Evolutionary conservation across 345 rosid species (phyloP).

Genomic region (Sonneratia caseolaris): DNA sequence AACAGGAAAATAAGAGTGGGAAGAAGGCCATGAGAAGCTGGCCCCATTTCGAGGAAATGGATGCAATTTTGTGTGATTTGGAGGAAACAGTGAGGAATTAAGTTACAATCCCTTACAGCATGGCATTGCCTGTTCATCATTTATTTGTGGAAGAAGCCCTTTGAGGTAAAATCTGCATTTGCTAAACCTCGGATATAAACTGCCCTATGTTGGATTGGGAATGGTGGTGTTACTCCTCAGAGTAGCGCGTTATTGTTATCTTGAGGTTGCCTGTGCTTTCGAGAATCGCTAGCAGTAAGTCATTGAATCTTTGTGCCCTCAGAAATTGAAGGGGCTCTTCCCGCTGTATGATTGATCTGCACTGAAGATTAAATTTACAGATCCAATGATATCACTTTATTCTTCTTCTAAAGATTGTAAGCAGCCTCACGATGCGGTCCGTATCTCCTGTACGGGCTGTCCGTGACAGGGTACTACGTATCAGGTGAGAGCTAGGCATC

Average conservation of each 20-base stretch:
- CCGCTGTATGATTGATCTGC: background rate
- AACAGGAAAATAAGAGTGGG: slow-evolving; percentile 56
- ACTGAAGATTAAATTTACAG: background rate
- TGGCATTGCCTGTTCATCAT: background rate
- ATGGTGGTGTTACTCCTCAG: background rate
- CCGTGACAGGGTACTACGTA: too few relatives aligned
- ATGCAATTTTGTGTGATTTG: slow-evolving; percentile 41
- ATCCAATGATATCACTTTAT: too few relatives aligned
- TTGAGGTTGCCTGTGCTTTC: background rate
- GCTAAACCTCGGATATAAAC: background rate
- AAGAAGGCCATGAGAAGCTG: slow-evolving; percentile 33
- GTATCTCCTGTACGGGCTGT: too few relatives aligned
- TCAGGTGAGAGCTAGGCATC: too few relatives aligned
- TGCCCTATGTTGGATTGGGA: background rate
- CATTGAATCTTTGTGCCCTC: background rate
- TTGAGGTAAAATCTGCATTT: background rate
- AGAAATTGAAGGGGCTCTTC: background rate
- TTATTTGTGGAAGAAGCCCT: background rate
- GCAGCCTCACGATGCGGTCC: too few relatives aligned
- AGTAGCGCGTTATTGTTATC: background rate
- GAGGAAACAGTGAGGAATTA: slow-evolving; percentile 30
- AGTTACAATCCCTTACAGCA: slow-evolving; percentile 1
- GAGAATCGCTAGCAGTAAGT: background rate
- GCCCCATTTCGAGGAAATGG: slow-evolving; percentile 75
- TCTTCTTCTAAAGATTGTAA: too few relatives aligned